phyloP scores from a whole-genome alignment of 371 early-diverging fungal genomes.

The Syncephalastrum sp. region DNA sequence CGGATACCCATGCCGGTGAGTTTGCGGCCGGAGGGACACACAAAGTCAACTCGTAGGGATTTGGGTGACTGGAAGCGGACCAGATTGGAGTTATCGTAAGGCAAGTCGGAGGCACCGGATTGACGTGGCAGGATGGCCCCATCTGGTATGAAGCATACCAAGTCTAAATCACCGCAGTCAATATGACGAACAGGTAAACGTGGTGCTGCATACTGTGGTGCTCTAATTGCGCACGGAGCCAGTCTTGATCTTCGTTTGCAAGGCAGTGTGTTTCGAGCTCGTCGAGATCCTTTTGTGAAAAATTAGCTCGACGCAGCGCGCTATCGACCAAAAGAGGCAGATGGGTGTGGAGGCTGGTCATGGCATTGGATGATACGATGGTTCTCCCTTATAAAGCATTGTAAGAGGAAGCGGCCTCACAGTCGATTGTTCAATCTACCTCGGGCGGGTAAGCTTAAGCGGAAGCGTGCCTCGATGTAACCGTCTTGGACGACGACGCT shows the following conservation, averaged over 20 bases:
- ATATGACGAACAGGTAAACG: too few relatives aligned
- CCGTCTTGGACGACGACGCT: constrained; percentile 1
- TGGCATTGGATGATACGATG: constrained; percentile 1
- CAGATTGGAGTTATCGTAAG: constrained; percentile 17
- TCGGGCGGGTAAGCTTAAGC: constrained; percentile 3
- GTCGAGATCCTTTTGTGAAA: background rate
- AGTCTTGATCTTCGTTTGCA: constrained; percentile 11
- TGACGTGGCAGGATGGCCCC: constrained; percentile 52
- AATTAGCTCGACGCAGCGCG: too few relatives aligned
- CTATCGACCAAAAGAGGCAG: too few relatives aligned
- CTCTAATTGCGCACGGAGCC: constrained; percentile 2
- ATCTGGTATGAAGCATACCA: constrained; percentile 46
- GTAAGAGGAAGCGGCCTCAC: background rate
- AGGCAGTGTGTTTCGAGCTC: background rate
- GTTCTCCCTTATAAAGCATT: constrained; percentile 9
- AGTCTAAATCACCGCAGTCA: constrained; percentile 2
- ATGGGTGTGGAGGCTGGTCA: too few relatives aligned
- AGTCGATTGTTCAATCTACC: background rate
- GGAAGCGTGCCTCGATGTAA: constrained; percentile 8
- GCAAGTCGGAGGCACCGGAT: constrained; percentile 44
- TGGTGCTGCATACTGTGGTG: background rate
- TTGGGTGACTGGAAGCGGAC: constrained; percentile 13
- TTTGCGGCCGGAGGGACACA: constrained; percentile 35
- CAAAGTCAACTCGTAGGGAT: constrained; percentile 17
- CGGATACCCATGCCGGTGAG: constrained; percentile 50